Evolutionary conservation across 768 basidiomycete genomes (phyloP), one percentile per base, ranked within the genome.

Genomic region (Pisolithus tinctorius): DNA sequence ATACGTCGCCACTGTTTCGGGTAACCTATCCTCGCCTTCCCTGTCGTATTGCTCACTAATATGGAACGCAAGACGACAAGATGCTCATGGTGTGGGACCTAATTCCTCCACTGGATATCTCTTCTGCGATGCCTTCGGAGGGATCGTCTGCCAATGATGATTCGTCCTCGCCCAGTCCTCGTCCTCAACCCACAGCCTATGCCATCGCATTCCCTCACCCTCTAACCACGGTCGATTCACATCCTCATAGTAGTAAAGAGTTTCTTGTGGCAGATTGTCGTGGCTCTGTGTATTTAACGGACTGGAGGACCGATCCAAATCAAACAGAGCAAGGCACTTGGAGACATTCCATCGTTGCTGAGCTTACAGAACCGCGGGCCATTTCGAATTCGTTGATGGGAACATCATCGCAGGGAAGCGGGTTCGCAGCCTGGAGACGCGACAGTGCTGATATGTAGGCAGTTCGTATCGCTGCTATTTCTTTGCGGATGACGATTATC

Each of bases 11-110:
- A 87, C 88, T 9, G 85, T 88, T 27, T 88, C 88, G 50, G 88
- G 88, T 82, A 60, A 51, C 69, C 47, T 39, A 11, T 20, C 29
- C 1, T 25, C 16, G 31, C 11, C 39, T 29, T 49, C 25, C 43
- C 27, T 23, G 11, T 29, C 26, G 53, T 25, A 26, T 34, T 47
- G 25, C 50, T 56, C 42, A 55, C 31, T 53, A 51, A 48, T 51
- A 40, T 25, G 26, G 37, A 46, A 6, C 23, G 49, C 39, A 6
- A 88, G 88, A 89, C 58, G 89, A 91, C 69, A 86, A 81, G 63
- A 84, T 86, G 78, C 76, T 89, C 37, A 85, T 89, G 81, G 81
- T 91, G 6, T 91, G 89, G 89, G 88, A 91, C 66, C 75, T 92
- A n/a, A 71, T 77, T 58, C 88, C 88, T 0, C 62, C 71, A 34